Base-by-base conservation (phyloP, 371 early-diverging fungal species). In the Apophysomyces ossiformis region DNA sequence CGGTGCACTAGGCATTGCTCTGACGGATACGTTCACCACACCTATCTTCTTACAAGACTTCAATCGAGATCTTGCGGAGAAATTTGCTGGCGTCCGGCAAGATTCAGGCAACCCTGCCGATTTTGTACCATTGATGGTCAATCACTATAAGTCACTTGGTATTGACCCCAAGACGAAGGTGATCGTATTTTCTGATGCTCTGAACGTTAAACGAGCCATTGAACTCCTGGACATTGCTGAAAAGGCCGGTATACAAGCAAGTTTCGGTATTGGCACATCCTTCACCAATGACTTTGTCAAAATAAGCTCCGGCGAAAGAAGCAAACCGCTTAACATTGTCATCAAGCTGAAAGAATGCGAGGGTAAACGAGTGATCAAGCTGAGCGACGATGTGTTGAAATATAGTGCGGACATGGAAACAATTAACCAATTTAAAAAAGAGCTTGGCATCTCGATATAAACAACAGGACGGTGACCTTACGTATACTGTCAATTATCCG, bases 261-360 rank as follows among this genome's bases (percentile, higher is more conserved):
- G 81, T 12, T 93, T 92, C 70, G 93, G 93, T n/a, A 91, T 92
- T 38, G 93, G 93, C 12, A 92, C 93, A 0, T 82, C 85, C 41
- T 79, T 93, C 47, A 92, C 93, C 6, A 93, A 92, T 63, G 93
- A 92, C 68, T 93, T 81, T 69, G 58, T 58, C 9, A 76, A 74
- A 41, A 61, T 64, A 1, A 78, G 80, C 5, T 63, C 70, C 11
- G 50, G 58, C 2, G 66, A 66, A 38, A 73, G 67, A 65, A 89
- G 90, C 65, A 77, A 76, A 37, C 81, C 93, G 1, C 74, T 90
- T 71, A 91, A 92, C 59, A 92, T 93, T 63, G 93, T 92, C 1
- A 90, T 93, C 76, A 93, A 93, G 69, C 67, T 93, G 60, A 78
- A 82, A 47, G 73, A 77, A 38, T 89, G 90, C 68, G 70, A 81